A percentile compares a stretch with the other conserved stretches of the same genome.
Conservation (phyloP, 768 basidiomycete species). For the Lactarius akahatsu region DNA sequence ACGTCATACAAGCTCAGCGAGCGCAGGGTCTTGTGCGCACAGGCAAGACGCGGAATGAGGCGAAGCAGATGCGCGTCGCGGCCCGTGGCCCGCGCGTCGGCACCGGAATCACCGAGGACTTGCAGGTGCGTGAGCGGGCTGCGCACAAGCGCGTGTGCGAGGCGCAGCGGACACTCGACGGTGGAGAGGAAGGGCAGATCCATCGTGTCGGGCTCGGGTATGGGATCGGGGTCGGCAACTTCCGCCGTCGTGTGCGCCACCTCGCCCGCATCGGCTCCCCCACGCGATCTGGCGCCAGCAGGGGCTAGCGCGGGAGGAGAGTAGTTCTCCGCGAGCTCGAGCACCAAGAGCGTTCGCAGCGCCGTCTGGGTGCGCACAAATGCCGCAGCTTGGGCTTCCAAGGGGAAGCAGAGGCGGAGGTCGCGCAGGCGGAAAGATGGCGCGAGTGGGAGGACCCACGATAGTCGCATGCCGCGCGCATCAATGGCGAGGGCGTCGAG, state of each 20-base stretch:
- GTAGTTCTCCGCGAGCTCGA: slow-evolving; percentile 21
- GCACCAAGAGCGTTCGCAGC: slow-evolving; percentile 41
- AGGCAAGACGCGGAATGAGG: slow-evolving; percentile 5
- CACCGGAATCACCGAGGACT: slow-evolving; percentile 39
- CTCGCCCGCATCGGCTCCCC: background rate
- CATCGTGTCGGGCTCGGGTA: slow-evolving; percentile 1
- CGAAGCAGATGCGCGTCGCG: slow-evolving; percentile 38
- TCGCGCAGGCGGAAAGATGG: slow-evolving; percentile 50
- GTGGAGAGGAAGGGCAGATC: slow-evolving; percentile 42
- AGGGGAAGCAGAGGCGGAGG: slow-evolving; percentile 47
- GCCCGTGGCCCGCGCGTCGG: slow-evolving; percentile 31
- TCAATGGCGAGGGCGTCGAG: slow-evolving; percentile 46
- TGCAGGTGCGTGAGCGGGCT: slow-evolving; percentile 48
- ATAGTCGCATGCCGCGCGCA: slow-evolving; percentile 32
- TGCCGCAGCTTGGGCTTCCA: slow-evolving; percentile 46
- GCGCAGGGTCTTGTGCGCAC: slow-evolving; percentile 36
- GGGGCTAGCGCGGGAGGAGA: background rate
- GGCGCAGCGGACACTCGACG: slow-evolving; percentile 48
- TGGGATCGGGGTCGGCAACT: background rate
- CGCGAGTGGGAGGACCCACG: slow-evolving; percentile 47
- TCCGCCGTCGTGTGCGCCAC: background rate
- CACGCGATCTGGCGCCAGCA: background rate
- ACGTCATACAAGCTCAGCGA: slow-evolving; percentile 40
- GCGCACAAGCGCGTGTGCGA: slow-evolving; percentile 42
- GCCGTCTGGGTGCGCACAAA: slow-evolving; percentile 51